Percentiles rank a stretch among this genome's conserved stretches.
Conservation (phyloP, 2,329 filamentous ascomycete species). For the Claviceps digitariae region DNA sequence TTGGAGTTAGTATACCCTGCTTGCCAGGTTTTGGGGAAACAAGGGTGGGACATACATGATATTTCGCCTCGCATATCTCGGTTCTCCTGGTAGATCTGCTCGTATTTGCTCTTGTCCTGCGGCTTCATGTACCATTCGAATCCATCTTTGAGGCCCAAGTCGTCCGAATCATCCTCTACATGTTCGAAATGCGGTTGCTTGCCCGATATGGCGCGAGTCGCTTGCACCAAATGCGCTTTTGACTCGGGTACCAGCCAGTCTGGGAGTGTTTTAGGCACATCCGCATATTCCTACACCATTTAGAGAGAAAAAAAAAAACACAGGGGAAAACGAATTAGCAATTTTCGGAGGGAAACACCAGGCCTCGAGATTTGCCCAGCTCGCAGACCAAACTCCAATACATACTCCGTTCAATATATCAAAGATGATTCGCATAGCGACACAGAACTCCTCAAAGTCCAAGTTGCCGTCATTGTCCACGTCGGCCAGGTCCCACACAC, state of each 20-base stretch:
- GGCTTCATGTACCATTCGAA: constrained; percentile 99
- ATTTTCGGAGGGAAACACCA: too few species aligned
- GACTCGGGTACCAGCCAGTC: constrained; percentile 97
- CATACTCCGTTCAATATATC: constrained; percentile 85
- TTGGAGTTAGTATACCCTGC: background rate
- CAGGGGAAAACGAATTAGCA: background rate
- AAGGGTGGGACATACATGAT: constrained; percentile 42
- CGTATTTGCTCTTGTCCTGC: constrained; percentile 80
- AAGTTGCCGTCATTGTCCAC: constrained; percentile 95
- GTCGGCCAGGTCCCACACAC: constrained; percentile 93
- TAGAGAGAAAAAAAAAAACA: background rate
- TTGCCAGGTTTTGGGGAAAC: too few species aligned
- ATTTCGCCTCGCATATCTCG: constrained; percentile 77
- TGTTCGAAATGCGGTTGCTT: constrained; percentile 73
- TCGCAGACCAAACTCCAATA: background rate
- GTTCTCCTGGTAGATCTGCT: constrained; percentile 92
- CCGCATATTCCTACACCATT: constrained; percentile 58
- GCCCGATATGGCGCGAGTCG: constrained; percentile 63
- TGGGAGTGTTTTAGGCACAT: constrained; percentile 74
- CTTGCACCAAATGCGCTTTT: constrained; percentile 81
- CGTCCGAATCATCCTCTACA: constrained; percentile 71
- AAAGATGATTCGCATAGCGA: constrained; percentile 96
- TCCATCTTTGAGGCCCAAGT: constrained; percentile 76
- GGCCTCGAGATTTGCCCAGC: background rate
- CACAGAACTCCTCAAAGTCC: constrained; percentile 99